These are phyloP conservation scores for Solanum infundibuliforme DNA, from an alignment of 257 asterid genomes.

Conservation along the genomic window DNA sequence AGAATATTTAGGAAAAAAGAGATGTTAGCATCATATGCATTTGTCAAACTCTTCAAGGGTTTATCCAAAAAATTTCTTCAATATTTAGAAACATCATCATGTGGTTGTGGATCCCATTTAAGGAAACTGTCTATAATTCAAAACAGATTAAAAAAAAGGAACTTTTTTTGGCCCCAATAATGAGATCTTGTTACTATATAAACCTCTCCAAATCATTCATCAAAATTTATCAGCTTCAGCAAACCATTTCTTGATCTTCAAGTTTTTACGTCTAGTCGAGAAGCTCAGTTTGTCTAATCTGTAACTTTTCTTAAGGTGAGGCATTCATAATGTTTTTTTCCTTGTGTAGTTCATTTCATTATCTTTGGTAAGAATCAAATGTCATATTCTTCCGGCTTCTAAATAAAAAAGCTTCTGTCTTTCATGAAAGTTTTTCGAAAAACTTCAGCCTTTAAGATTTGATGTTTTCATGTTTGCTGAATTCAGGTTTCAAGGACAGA, in stretches of 20 bases:
- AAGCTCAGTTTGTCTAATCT: background rate
- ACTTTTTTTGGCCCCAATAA: constrained; percentile 21
- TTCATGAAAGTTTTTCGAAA: background rate
- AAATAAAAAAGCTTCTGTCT: background rate
- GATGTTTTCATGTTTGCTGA: background rate
- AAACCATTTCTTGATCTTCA: constrained; percentile 1
- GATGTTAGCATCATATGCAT: background rate
- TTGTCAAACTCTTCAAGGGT: background rate
- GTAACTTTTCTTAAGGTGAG: constrained; percentile 1
- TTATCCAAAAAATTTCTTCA: constrained; percentile 8
- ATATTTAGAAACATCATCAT: constrained; percentile 12
- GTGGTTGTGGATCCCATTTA: constrained; percentile 23
- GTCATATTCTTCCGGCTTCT: background rate
- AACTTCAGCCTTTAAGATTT: background rate
- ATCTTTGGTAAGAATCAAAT: background rate
- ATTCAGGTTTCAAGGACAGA: background rate
- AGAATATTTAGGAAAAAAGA: background rate
- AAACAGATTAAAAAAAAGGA: background rate
- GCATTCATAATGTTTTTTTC: background rate
- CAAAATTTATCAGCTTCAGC: constrained; percentile 22
- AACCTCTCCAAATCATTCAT: constrained; percentile 24
- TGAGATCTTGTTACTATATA: constrained; percentile 28
- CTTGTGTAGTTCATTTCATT: background rate
- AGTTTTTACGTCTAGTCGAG: background rate
- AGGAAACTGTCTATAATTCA: constrained; percentile 6